Base-by-base conservation (phyloP, 805 yeast species). In the Grigorovia transvaalensis region DNA sequence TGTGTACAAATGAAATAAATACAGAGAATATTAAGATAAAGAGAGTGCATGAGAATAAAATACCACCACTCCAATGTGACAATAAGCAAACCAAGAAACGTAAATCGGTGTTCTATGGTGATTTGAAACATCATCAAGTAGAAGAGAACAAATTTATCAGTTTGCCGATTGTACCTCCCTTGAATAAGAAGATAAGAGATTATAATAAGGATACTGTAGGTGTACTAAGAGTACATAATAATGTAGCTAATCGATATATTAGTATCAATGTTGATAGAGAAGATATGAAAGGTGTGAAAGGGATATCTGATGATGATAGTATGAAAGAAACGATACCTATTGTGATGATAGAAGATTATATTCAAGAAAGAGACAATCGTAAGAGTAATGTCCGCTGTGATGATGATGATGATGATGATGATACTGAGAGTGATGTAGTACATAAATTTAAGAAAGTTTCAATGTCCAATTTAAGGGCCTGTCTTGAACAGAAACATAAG, bases 321-420 rank as follows among this genome's bases (percentile, higher is more conserved):
- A 5, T 11, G 2, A 27, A 29, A 3, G 27, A 46, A 12, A 46
- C 49, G 23, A 59, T 56, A 38, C 66, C 66, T 9, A 58, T 64
- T 38, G 63, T 65, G 2, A 48, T 65, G 46, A 60, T 65, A 2
- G 69, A 65, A 47, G 69, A 65, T 46, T 65, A 65, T 49, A 63
- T 65, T 8, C 38, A 33, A 33, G 38, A 33, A 13, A 33, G 38
- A 33, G 38, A 33, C 3, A 6, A 23, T 3, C 27, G 6, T 23
- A 23, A 6, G 27, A 23, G 6, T 33, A 33, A 13, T 5, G 38
- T 13, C 12, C 15, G 15, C 12, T 2, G 15, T 13, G 15, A 9
- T 38, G 6, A 12, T 9, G 8, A 13, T 15, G 15, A 12, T 38
- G 17, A 13, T 57, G 60, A 1, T 49, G 53, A 23, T 57, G 42